A percentile compares a stretch with the other conserved stretches of the same genome.
phyloP scores from a whole-genome alignment of 371 early-diverging fungal species.

The Rhizomucor miehei region DNA sequence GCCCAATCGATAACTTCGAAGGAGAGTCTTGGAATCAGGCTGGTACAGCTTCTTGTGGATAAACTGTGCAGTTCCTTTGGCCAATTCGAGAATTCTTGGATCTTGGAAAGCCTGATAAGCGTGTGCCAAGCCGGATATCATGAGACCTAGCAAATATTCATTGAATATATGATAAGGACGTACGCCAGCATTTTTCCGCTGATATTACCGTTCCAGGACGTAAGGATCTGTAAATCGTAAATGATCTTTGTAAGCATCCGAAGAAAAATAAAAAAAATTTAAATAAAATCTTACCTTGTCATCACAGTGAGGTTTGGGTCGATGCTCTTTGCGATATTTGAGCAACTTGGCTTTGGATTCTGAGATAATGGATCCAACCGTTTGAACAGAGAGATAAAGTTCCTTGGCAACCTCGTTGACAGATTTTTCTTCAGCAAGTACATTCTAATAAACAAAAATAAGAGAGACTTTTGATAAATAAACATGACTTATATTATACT shows the following conservation, averaged over 20 bases:
- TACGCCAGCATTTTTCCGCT: not conserved
- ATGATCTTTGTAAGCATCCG: not conserved
- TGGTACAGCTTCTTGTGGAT: constrained; percentile 44
- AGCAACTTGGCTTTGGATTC: constrained; percentile 35
- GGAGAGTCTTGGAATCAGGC: constrained; percentile 23
- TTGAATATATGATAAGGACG: not conserved
- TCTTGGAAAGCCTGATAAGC: constrained; percentile 46
- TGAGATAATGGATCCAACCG: constrained; percentile 1
- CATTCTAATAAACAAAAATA: constrained; percentile 12
- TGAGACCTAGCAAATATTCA: constrained; percentile 31
- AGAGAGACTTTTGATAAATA: not conserved
- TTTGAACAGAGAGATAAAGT: constrained; percentile 1
- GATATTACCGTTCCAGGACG: constrained; percentile 54
- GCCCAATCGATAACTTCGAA: constrained; percentile 49
- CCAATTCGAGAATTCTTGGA: constrained; percentile 29
- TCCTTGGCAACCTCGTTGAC: constrained; percentile 7
- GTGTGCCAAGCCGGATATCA: constrained; percentile 53
- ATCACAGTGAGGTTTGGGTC: constrained; percentile 65
- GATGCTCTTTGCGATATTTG: constrained; percentile 33
- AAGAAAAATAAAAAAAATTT: not conserved
- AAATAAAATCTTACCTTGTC: constrained; percentile 54
- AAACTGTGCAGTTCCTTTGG: constrained; percentile 50
- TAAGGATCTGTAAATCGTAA: constrained; percentile 16
- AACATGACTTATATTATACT: too few species aligned
- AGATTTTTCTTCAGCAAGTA: constrained; percentile 8